A percentile compares a stretch with the other conserved stretches of the same genome.
These are phyloP conservation scores for Ogataea methanolica DNA, from an alignment of 805 yeast genomes.

Conservation along the genomic window DNA sequence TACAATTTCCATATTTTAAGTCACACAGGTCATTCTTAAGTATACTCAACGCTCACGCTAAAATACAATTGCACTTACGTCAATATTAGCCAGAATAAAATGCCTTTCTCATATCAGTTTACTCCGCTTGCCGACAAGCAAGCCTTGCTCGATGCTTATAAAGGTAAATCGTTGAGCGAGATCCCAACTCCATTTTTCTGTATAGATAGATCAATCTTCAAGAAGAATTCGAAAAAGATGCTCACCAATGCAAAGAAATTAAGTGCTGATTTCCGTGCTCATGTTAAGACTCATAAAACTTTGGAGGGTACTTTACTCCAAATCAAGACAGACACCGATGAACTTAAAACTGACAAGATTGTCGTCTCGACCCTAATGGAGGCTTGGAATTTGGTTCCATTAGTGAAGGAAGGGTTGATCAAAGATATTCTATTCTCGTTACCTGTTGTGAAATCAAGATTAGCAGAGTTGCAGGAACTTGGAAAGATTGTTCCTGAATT, in stretches of 20 bases:
- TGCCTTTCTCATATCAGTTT: conserved; percentile 16
- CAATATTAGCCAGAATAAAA: conserved; percentile 10
- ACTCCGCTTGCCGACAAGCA: conserved; percentile 22
- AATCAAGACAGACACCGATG: conserved; percentile 37
- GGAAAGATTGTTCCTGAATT: conserved; percentile 38
- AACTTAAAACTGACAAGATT: conserved; percentile 40
- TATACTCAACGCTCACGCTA: neutral
- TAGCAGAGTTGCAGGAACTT: conserved; percentile 44
- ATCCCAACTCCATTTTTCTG: conserved; percentile 56
- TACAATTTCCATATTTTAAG: no score
- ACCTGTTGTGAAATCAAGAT: conserved; percentile 47
- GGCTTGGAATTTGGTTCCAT: conserved; percentile 45
- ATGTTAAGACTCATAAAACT: conserved; percentile 74
- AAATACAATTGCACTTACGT: neutral
- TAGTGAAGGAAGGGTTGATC: conserved; percentile 27
- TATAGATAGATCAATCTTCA: conserved; percentile 38
- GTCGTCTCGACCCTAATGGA: conserved; percentile 70
- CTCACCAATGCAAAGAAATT: conserved; percentile 37
- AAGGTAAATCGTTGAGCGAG: conserved; percentile 40
- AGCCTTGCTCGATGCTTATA: conserved; percentile 22
- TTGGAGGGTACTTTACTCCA: conserved; percentile 53
- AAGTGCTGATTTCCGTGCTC: conserved; percentile 52
- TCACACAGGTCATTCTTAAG: neutral
- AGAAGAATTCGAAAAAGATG: conserved; percentile 48
- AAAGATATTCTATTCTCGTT: conserved; percentile 55